A percentile compares a stretch with the other conserved stretches of the same genome.
Evolutionary conservation across 176 grass and related monocot species (phyloP).

Genomic region (Puya raimondii): DNA sequence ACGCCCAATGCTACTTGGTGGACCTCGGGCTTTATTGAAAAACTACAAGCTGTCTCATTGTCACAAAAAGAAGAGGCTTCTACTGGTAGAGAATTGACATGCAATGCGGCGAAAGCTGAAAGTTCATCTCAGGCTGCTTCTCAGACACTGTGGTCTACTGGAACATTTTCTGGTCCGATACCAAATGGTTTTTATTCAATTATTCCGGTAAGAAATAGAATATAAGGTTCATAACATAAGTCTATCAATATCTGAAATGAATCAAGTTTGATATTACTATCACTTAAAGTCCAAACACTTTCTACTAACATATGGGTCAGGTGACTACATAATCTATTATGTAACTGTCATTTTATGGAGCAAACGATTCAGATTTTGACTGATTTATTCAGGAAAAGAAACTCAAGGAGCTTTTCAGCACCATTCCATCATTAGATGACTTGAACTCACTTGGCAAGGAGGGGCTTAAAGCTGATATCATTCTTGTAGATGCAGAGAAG

Average conservation of each 20-base stretch:
- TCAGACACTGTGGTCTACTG: slow-evolving; percentile 83
- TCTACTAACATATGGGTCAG: too few species aligned
- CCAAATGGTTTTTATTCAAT: slow-evolving; percentile 99
- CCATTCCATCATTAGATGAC: slow-evolving; percentile 66
- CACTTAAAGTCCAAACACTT: neutral
- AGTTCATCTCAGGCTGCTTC: slow-evolving; percentile 58
- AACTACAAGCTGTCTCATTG: slow-evolving; percentile 73
- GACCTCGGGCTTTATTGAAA: slow-evolving; percentile 62
- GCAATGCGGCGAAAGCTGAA: slow-evolving; percentile 22
- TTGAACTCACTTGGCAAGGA: slow-evolving; percentile 67
- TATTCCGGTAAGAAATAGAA: slow-evolving; percentile 59
- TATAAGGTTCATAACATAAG: neutral
- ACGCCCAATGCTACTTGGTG: slow-evolving; percentile 66
- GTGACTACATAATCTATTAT: too few species aligned
- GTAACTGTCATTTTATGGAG: neutral
- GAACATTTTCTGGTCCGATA: slow-evolving; percentile 69
- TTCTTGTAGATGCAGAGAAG: slow-evolving; percentile 83
- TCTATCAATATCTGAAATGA: neutral
- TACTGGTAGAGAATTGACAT: slow-evolving; percentile 36
- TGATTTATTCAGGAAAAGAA: slow-evolving; percentile 83
- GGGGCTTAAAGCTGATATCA: slow-evolving; percentile 76
- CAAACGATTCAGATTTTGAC: neutral
- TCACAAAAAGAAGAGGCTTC: slow-evolving; percentile 44
- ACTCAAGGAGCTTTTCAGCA: slow-evolving; percentile 68
- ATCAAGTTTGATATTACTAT: neutral